Evolutionary conservation across 352 stramenopile species (phyloP), one percentile per base, ranked within the genome.

Genomic region (Pythium volutum): DNA sequence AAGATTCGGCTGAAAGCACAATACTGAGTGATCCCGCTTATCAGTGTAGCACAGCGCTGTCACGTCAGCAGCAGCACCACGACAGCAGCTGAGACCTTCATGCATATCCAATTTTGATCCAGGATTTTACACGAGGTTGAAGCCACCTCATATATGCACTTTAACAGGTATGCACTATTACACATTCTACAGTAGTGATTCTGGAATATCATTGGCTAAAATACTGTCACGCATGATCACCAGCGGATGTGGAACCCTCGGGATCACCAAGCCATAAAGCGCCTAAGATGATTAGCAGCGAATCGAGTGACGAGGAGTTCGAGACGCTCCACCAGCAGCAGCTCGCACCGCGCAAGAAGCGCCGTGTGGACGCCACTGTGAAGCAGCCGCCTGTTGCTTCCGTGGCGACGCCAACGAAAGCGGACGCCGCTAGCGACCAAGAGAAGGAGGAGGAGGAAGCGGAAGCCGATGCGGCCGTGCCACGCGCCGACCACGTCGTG

Each of bases 281-380:
- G 15, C 8, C 20, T n/a, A 65, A 23, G n/a, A 94, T 94, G 82
- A 94, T 94, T 70, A 92, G 82, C 76, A 94, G 85, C 77, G 85
- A 94, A 76, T 94, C 85, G 29, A 95, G 86, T 55, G 86, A 95
- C 76, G 85, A 92, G 54, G 86, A 95, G 76, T 72, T 94, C n/a
- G 64, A 81, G 38, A 81, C 76, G 71, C 71, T 89, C 59, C 78
- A 88, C 69, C 55, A 77, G 67, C 64, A 59, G 53, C 69, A 74
- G 42, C 56, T 71, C 12, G 59, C 70, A 33, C 53, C 67, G 7
- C 72, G 67, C 55, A 73, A 66, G 49, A 57, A 77, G 38, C 61
- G 61, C 43, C 63, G 65, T 51, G 64, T 45, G 7, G 39, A 52
- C n/a, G 18, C 55, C 4, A 26, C 36, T 0, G 38, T 8, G 7